These are phyloP conservation scores for Royoungia palumana DNA, from an alignment of 768 basidiomycete genomes.

Conservation along the genomic window DNA sequence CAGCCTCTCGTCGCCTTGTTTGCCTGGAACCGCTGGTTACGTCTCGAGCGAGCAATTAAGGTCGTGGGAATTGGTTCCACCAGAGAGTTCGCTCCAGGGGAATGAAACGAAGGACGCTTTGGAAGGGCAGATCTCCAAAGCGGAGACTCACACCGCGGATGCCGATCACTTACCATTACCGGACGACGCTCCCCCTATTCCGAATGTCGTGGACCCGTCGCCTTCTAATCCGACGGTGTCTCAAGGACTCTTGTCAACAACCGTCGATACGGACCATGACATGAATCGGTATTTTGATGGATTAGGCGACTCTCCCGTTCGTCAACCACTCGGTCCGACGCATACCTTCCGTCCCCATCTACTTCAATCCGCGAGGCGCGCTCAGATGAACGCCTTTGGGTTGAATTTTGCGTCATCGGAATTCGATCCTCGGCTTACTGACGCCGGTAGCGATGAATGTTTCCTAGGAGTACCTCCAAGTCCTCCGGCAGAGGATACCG, in stretches of 20 bases:
- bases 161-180: background rate
- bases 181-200: background rate
- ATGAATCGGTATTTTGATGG: constrained; percentile 30
- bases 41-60: constrained; percentile 8
- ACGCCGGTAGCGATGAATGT: constrained; percentile 9
- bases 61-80: constrained; percentile 14
- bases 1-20: background rate
- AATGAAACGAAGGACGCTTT: background rate
- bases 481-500: constrained; percentile 7
- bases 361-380: background rate
- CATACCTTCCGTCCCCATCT: constrained; percentile 12
- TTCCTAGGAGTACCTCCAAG: constrained; percentile 30
- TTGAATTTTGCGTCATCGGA: constrained; percentile 6
- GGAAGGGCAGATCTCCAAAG: background rate
- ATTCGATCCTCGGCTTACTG: constrained; percentile 5
- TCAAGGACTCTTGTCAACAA: background rate
- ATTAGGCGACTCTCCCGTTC: constrained; percentile 18
- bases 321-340: background rate
- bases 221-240: background rate
- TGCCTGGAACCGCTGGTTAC: constrained; percentile 6
- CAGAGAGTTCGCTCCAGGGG: background rate
- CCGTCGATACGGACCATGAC: constrained; percentile 18
- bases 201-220: background rate
- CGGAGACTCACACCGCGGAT: background rate
- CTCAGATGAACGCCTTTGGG: background rate